Conservation (phyloP, 1,284 basidiomycete species). For the Tilletiaria anomala region DNA sequence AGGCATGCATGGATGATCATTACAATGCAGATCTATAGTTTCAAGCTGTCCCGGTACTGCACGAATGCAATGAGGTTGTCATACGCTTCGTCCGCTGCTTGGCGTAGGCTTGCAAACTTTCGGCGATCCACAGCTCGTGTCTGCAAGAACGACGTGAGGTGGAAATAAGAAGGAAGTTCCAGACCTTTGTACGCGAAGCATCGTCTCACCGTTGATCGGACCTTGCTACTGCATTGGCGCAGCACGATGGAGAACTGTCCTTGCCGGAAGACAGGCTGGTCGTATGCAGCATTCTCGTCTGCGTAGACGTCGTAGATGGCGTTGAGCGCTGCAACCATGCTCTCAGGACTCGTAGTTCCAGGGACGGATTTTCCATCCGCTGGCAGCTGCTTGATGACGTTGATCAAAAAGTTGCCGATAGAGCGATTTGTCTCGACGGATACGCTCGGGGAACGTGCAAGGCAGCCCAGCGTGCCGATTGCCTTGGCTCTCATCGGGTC, state of each 20-base stretch:
- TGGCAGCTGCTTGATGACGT: constrained; percentile 12
- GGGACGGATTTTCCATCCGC: background rate
- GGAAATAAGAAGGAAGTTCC: background rate
- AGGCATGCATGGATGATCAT: no score
- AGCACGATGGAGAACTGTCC: constrained; percentile 49
- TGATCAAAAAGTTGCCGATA: constrained; percentile 13
- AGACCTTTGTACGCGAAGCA: background rate
- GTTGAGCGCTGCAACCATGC: constrained; percentile 64
- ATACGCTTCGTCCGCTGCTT: constrained; percentile 44
- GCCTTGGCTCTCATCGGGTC: constrained; percentile 23
- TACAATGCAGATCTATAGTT: no score
- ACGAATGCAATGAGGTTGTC: constrained; percentile 82
- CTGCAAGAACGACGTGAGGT: constrained; percentile 12
- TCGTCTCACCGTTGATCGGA: constrained; percentile 35
- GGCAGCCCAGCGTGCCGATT: constrained; percentile 15
- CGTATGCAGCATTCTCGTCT: constrained; percentile 70
- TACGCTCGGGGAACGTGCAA: constrained; percentile 10
- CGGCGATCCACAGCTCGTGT: constrained; percentile 45
- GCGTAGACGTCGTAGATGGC: constrained; percentile 87
- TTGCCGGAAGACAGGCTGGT: constrained; percentile 59
- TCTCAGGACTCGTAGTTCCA: constrained; percentile 47
- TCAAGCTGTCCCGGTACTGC: constrained; percentile 50
- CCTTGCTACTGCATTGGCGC: constrained; percentile 39
- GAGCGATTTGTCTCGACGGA: constrained; percentile 4
- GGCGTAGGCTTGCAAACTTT: constrained; percentile 42